Evolutionary conservation across 768 basidiomycete species (phyloP), one percentile per base, ranked within the genome.

Genomic region (Hydnum rufescens): DNA sequence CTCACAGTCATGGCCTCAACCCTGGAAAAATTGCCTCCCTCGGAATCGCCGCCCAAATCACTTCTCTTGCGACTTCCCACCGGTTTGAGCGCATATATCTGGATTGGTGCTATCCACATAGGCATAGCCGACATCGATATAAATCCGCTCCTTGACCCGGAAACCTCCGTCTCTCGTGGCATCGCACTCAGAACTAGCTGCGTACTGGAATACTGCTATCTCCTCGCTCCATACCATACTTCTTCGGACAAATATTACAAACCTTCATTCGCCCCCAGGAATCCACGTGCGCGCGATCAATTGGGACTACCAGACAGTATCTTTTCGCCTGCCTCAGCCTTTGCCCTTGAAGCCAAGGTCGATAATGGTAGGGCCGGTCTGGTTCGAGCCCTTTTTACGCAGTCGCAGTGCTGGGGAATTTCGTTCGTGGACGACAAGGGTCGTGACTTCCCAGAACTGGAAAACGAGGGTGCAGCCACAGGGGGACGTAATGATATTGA

Each of bases 61-160:
- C 67, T 52, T 67, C 69, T 49, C 58, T 50, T 31, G 16, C 29
- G 62, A 30, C 63, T 82, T 22, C 76, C 77, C 2, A 61, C 68
- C 6, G 83, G 85, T 1, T 57, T 80, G 29, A 68, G 71, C 4
- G 58, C 71, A 23, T 74, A 77, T 28, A 22, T 80, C 31, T 71
- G 82, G 0, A 57, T 90, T 42, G 73, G 71, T 1, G 74, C 74
- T 32, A 66, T 82, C 44, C 75, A 78, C 26, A 60, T 83, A 5
- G 77, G 84, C 53, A 61, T 88, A 49, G 82, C 84, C 4, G 75
- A 80, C n/a, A 74, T 73, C 32, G 90, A 93, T 62, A 71, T 89
- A 51, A 86, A 86, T 56, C 84, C 84, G 0, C 65, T 70, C 0
- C 81, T 81, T 30, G 8, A 42, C 47, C 8, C 13, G 13, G 22